Conservation (phyloP, 352 stramenopile species). For the Pythium pectinolyticum region DNA sequence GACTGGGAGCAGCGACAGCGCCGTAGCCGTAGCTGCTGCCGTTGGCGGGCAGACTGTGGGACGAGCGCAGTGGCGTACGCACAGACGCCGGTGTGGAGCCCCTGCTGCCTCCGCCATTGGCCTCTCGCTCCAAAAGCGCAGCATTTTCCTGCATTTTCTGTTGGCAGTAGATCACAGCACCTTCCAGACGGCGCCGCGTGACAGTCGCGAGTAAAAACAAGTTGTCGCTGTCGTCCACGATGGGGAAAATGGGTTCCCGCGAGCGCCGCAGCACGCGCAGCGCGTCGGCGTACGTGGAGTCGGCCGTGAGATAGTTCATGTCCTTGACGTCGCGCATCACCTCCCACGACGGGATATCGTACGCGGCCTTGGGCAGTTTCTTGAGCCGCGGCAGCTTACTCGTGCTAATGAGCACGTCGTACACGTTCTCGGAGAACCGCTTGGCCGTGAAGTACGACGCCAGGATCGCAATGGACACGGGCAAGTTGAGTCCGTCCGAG, state of each 20-base stretch:
- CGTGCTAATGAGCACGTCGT: conserved; percentile 88
- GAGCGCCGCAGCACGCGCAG: conserved; percentile 48
- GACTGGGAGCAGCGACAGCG: background rate
- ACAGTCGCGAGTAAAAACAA: conserved; percentile 70
- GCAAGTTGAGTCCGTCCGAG: conserved; percentile 82
- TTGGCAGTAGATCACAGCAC: conserved; percentile 61
- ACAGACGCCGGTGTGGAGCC: background rate
- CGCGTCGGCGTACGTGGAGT: conserved; percentile 71
- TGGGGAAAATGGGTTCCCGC: conserved; percentile 66
- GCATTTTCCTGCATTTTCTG: conserved; percentile 27
- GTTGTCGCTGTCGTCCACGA: conserved; percentile 68
- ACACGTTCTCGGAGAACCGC: conserved; percentile 90
- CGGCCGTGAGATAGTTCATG: conserved; percentile 62
- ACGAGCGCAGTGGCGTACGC: conserved; percentile 6
- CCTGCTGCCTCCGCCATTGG: too few species aligned
- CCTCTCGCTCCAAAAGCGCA: background rate
- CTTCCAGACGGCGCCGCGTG: conserved; percentile 49
- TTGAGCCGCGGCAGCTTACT: conserved; percentile 74
- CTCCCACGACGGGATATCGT: conserved; percentile 82
- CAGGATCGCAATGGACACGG: conserved; percentile 87
- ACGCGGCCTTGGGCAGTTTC: conserved; percentile 82
- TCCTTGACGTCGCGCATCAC: conserved; percentile 79
- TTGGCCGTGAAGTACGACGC: conserved; percentile 90
- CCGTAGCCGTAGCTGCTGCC: conserved; percentile 13
- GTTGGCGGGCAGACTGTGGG: conserved; percentile 3